Evolutionary conservation across 2,329 filamentous ascomycete genomes (phyloP).

Genomic region (Penicillium thymicola): DNA sequence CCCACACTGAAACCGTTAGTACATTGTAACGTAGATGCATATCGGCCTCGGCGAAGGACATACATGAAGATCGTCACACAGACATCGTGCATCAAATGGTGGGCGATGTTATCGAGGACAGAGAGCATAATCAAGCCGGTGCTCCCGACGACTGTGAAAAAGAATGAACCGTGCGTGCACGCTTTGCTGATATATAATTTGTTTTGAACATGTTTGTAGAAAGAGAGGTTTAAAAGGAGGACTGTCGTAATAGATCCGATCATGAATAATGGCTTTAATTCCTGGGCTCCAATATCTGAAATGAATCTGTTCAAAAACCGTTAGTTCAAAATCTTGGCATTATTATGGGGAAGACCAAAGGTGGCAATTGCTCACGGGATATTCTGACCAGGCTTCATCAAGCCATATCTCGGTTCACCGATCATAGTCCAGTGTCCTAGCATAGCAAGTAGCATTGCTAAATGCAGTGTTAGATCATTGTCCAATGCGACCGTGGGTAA

Average conservation of each 20-base stretch:
- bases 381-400: conserved; percentile 20
- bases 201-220: conserved; percentile 16
- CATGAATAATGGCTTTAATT: conserved; percentile 18
- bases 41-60: not conserved
- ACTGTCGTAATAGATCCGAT: conserved; percentile 17
- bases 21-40: not conserved
- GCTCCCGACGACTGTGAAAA: conserved; percentile 17
- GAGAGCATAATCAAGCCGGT: conserved; percentile 16
- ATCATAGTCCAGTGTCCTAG: conserved; percentile 17
- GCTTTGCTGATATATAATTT: conserved; percentile 15
- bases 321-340: not conserved
- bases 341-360: not conserved
- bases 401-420: conserved; percentile 16
- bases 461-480: not conserved
- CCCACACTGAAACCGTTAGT: conserved; percentile 14
- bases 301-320: conserved; percentile 12
- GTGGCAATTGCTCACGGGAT: conserved; percentile 13
- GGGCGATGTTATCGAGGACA: conserved; percentile 17
- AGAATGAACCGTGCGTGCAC: conserved; percentile 15
- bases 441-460: conserved; percentile 17
- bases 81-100: conserved; percentile 16
- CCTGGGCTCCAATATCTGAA: conserved; percentile 17
- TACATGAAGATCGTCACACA: conserved; percentile 20
- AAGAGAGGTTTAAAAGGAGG: conserved; percentile 16
- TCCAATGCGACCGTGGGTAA: not conserved